Conservation (phyloP, 2,329 filamentous ascomycete species). For the Aspergillus terreus region DNA sequence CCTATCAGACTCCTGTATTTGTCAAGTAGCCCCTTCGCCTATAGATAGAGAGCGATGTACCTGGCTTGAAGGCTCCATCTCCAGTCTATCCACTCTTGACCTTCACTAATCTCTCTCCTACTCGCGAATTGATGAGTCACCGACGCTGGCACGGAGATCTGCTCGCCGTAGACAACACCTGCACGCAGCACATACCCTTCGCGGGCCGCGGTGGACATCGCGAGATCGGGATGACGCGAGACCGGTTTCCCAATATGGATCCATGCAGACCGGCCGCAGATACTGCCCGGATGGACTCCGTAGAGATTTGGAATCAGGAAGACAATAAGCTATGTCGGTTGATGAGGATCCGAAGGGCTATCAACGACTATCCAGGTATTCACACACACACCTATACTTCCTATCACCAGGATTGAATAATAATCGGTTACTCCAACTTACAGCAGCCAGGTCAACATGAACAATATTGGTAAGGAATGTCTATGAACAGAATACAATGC, state of each 20-base stretch:
- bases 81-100: no score
- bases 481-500: constrained; percentile 18
- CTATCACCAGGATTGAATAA: no score
- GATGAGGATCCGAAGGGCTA: background rate
- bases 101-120: no score
- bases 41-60: no score
- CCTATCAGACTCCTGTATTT: no score
- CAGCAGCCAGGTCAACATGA: background rate
- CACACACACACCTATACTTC: no score
- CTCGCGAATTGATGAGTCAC: no score
- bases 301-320: background rate
- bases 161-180: background rate
- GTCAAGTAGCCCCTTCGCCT: no score
- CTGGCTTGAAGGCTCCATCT: no score
- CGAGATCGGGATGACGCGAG: background rate
- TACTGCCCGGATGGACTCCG: background rate
- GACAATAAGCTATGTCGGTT: background rate
- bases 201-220: constrained; percentile 3
- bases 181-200: constrained; percentile 9
- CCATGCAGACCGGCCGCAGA: background rate
- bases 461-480: constrained; percentile 18
- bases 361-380: background rate
- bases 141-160: no score
- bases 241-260: background rate
- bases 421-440: no score